These are phyloP conservation scores for Carex myosuroides DNA, from an alignment of 176 grass and related monocot genomes.

Conservation along the genomic window DNA sequence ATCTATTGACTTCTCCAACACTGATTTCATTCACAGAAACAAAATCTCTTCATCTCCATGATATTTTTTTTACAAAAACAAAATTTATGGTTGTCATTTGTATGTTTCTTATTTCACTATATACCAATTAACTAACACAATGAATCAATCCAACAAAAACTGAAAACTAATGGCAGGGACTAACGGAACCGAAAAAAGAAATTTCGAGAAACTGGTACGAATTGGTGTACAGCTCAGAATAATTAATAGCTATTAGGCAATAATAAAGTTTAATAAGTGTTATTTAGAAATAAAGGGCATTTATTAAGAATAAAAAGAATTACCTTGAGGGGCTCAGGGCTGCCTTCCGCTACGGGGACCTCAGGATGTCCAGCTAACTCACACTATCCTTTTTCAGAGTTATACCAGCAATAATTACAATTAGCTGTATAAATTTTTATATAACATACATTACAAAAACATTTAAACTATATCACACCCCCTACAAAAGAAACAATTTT, in stretches of 20 bases:
- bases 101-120: not conserved
- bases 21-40: no score
- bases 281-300: not conserved
- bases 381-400: constrained; percentile 56
- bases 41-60: no score
- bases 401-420: constrained; percentile 1
- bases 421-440: not conserved
- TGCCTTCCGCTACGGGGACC: constrained; percentile 70
- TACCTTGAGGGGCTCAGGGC: constrained; percentile 63
- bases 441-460: not conserved
- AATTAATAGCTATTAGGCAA: not conserved
- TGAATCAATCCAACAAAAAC: not conserved
- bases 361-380: constrained; percentile 64
- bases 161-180: no score
- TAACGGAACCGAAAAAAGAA: no score
- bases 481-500: constrained; percentile 6
- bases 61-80: not conserved
- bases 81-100: not conserved
- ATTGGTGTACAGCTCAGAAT: not conserved
- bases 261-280: not conserved
- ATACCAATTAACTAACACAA: not conserved
- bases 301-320: not conserved
- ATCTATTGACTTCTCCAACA: no score
- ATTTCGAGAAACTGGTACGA: no score
- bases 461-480: not conserved